Conservation (phyloP, 352 stramenopile genomes). For the Albugo laibachii region DNA sequence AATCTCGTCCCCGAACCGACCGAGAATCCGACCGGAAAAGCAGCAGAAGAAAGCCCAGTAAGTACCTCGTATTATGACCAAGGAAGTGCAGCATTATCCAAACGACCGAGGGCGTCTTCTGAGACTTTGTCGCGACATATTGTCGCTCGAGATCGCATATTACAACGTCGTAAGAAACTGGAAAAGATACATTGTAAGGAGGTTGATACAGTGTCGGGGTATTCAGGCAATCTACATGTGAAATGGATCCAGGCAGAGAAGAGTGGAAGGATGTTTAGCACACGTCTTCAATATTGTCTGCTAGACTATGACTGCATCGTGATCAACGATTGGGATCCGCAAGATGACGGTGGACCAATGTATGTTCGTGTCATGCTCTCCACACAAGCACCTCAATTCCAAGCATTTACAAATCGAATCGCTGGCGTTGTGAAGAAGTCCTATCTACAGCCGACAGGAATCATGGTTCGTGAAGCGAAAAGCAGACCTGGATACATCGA, state of each 20-base stretch:
- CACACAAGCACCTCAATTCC: constrained; percentile 31
- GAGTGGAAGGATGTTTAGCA: constrained; percentile 39
- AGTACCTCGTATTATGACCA: too few species aligned
- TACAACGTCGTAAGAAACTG: too few species aligned
- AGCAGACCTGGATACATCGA: constrained; percentile 30
- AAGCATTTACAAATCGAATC: constrained; percentile 44
- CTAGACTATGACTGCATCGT: constrained; percentile 59
- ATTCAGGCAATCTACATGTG: constrained; percentile 44
- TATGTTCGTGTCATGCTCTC: constrained; percentile 51
- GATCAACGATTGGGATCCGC: constrained; percentile 53
- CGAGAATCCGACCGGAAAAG: too few species aligned
- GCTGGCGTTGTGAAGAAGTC: constrained; percentile 12
- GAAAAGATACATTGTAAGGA: too few species aligned
- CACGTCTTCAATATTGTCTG: constrained; percentile 36
- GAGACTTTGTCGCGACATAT: too few species aligned
- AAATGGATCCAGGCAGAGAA: constrained; percentile 53
- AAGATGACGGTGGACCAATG: constrained; percentile 25
- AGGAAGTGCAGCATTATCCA: too few species aligned
- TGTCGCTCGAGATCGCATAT: too few species aligned
- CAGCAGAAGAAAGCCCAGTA: too few species aligned
- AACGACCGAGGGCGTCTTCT: too few species aligned
- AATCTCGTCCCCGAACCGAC: too few species aligned
- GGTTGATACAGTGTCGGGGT: constrained; percentile 7
- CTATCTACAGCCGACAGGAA: constrained; percentile 39
- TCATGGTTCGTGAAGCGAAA: constrained; percentile 50